phyloP scores from a whole-genome alignment of 2,329 filamentous ascomycete species.

The Verticillium nonalfalfae region DNA sequence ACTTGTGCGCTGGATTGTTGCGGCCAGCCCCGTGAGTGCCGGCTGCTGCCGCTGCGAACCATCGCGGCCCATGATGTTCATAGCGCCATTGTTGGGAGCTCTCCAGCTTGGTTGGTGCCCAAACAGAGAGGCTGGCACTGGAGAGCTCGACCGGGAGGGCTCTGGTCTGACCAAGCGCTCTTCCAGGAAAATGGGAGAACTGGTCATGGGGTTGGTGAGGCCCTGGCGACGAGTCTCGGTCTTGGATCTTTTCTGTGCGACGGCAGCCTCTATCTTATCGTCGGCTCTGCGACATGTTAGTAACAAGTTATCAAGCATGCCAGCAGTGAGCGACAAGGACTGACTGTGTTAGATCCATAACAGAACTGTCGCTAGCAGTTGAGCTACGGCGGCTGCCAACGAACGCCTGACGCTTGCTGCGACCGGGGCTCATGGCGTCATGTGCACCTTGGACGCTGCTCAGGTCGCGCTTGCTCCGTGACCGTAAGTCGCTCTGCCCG shows the following conservation, averaged over 20 bases:
- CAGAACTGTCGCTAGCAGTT: not conserved
- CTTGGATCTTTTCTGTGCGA: not conserved
- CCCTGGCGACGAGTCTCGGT: not conserved
- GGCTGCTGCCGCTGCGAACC: not conserved
- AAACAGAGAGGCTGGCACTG: not conserved
- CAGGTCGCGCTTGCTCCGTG: not conserved
- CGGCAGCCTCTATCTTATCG: not conserved
- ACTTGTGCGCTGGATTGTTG: slow-evolving; percentile 1
- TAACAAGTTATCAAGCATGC: not conserved
- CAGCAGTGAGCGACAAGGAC: not conserved
- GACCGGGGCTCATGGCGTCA: not conserved
- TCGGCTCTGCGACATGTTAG: not conserved
- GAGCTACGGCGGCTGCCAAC: not conserved
- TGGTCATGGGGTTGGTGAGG: not conserved
- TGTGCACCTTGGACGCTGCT: not conserved
- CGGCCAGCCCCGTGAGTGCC: not conserved
- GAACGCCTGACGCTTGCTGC: not conserved
- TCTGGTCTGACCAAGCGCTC: not conserved
- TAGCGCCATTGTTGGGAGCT: not conserved
- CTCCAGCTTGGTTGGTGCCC: not conserved
- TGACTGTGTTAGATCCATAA: slow-evolving; percentile 21
- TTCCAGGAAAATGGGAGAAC: not conserved
- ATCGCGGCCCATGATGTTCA: not conserved
- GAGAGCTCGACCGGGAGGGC: not conserved
- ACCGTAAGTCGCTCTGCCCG: not conserved